These are phyloP conservation scores for Cryptococcus jaspeensis DNA, from an alignment of 1,284 basidiomycete genomes.

Conservation along the genomic window DNA sequence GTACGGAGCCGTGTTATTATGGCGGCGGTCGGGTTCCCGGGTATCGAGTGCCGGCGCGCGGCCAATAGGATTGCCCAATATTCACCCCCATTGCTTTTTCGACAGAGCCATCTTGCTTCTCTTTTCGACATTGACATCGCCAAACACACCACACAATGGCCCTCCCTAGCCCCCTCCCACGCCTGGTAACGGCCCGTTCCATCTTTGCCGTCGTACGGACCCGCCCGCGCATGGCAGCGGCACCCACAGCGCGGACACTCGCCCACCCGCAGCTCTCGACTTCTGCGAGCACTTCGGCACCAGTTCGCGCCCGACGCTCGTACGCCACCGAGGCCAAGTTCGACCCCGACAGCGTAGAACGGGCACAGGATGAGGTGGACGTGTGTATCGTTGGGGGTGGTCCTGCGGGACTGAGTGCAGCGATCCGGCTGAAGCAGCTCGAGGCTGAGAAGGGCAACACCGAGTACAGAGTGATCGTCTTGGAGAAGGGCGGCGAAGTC, in stretches of 20 bases:
- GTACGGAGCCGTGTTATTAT: too few species aligned
- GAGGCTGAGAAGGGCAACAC: slow-evolving; percentile 71
- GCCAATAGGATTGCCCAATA: neutral
- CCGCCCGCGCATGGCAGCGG: slow-evolving; percentile 6
- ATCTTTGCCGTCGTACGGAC: slow-evolving; percentile 8
- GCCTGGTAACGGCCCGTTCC: slow-evolving; percentile 7
- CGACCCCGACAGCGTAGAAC: slow-evolving; percentile 59
- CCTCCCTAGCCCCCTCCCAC: slow-evolving; percentile 10
- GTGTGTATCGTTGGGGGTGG: slow-evolving; percentile 97
- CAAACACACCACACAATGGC: slow-evolving; percentile 2
- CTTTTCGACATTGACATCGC: neutral
- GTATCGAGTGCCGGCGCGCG: too few species aligned
- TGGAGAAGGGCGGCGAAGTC: slow-evolving; percentile 93
- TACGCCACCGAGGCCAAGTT: slow-evolving; percentile 43
- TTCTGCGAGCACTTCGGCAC: too few species aligned
- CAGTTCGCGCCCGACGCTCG: neutral
- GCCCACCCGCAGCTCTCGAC: slow-evolving; percentile 1
- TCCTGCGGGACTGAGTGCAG: slow-evolving; percentile 92
- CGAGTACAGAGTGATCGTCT: slow-evolving; percentile 85
- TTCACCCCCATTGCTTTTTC: neutral
- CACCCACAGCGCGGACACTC: slow-evolving; percentile 1
- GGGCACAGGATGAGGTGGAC: slow-evolving; percentile 84
- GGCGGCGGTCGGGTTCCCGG: too few species aligned
- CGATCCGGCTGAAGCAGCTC: slow-evolving; percentile 92
- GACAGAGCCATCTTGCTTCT: neutral